These are phyloP conservation scores for Lasiodiplodia theobromae DNA, from an alignment of 2,329 filamentous ascomycete genomes.

Conservation along the genomic window DNA sequence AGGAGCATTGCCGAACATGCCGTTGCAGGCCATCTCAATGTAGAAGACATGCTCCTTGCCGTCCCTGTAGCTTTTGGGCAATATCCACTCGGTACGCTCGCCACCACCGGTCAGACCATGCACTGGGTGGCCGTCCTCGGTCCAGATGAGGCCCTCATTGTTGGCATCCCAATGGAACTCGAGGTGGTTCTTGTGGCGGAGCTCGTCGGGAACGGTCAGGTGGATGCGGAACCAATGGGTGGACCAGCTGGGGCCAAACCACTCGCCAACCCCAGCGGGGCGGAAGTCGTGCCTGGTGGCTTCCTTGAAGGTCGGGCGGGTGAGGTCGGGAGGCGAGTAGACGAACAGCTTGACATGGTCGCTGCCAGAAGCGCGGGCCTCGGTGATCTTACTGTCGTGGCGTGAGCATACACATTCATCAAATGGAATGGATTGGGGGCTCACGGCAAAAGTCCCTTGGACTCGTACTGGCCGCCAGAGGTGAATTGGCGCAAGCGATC, in stretches of 20 bases:
- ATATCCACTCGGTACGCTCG: conserved; percentile 89
- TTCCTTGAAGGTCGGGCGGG: conserved; percentile 85
- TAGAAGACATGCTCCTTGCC: conserved; percentile 90
- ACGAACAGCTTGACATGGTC: conserved; percentile 84
- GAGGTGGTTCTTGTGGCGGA: conserved; percentile 79
- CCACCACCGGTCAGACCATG: conserved; percentile 91
- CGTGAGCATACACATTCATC: background rate
- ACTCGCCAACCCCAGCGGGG: conserved; percentile 75
- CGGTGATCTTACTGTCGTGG: conserved; percentile 70
- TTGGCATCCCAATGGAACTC: conserved; percentile 96
- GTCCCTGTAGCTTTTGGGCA: conserved; percentile 81
- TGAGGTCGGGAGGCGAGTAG: conserved; percentile 80
- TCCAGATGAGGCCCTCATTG: conserved; percentile 95
- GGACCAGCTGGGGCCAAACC: conserved; percentile 93
- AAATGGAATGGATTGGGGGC: conserved; percentile 37
- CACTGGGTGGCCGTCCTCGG: conserved; percentile 83
- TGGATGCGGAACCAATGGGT: conserved; percentile 96
- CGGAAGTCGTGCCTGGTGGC: conserved; percentile 79
- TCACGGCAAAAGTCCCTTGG: conserved; percentile 75
- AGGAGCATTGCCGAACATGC: conserved; percentile 94
- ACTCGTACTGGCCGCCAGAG: conserved; percentile 72
- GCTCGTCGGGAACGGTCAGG: conserved; percentile 76
- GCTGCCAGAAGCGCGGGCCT: conserved; percentile 71
- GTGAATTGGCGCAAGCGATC: conserved; percentile 85
- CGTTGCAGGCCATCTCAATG: conserved; percentile 98